Percentiles rank a stretch among this genome's conserved stretches.
These are phyloP conservation scores for Conticribra weissflogii DNA, from an alignment of 108 stramenopile species.

Conservation along the genomic window DNA sequence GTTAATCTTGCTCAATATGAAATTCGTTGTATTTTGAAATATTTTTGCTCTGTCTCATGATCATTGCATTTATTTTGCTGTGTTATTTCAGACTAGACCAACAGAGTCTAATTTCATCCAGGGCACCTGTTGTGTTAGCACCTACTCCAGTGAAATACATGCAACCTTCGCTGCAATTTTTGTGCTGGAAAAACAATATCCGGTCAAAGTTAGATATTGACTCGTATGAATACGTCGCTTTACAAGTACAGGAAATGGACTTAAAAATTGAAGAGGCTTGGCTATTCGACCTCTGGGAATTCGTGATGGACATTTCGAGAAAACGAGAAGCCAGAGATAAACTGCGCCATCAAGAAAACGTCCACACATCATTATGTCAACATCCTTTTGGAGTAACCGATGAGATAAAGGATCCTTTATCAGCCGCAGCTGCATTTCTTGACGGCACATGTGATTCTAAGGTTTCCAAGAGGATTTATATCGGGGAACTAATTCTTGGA, in stretches of 20 bases:
- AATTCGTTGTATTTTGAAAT: too few species aligned
- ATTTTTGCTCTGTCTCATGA: too few species aligned
- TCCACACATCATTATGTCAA: constrained; percentile 17
- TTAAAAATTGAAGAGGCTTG: constrained; percentile 77
- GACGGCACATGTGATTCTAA: background rate
- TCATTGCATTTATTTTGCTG: too few species aligned
- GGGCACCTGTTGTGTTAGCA: constrained; percentile 78
- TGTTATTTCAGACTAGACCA: too few species aligned
- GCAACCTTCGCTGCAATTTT: constrained; percentile 77
- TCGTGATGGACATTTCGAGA: constrained; percentile 57
- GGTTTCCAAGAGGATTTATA: constrained; percentile 62
- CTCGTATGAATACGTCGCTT: constrained; percentile 73
- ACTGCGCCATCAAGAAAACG: constrained; percentile 24
- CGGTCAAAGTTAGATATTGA: constrained; percentile 69
- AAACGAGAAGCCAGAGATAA: constrained; percentile 43
- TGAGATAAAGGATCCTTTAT: background rate
- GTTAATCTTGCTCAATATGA: background rate
- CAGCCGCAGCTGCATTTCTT: constrained; percentile 2
- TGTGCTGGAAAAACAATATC: constrained; percentile 80
- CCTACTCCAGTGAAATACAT: constrained; percentile 66
- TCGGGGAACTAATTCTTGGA: constrained; percentile 75
- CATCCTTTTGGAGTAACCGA: constrained; percentile 8
- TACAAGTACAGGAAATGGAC: constrained; percentile 81
- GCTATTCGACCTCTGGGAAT: constrained; percentile 77
- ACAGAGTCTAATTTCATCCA: constrained; percentile 50